Evolutionary conservation across 169 alveolate genomes (phyloP), one percentile per base, ranked within the genome.

Genomic region (Babesia bigemina): DNA sequence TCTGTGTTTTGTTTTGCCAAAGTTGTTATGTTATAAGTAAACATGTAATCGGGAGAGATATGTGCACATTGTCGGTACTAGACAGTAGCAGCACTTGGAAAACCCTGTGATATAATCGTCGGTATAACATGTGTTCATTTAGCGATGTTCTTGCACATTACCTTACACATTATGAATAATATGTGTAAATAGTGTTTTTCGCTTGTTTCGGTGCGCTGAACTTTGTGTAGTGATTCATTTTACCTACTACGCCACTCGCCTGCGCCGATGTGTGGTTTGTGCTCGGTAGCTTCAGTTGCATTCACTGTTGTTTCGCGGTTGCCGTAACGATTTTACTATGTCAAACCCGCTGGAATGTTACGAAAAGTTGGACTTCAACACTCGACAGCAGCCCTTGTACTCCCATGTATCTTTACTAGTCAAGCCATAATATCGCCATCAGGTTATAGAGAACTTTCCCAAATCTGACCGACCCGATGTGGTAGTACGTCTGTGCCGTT

Each of bases 401-500:
- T 84, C 88, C 28, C 94, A 90, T 53, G 94, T 90, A 75, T n/a
- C 47, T 74, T 14, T 9, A 21, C 26, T 21, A 9, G 33, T 13
- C 55, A 28, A 29, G 29, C 26, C 13, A 13, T 47, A 28, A 9
- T 36, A 52, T 26, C 36, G 13, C 11, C 16, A 29, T n/a, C 63
- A 78, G 85, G 58, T 60, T 19, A 59, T 78, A 13, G 74, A 57
- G 59, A 55, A 76, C 56, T 73, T 70, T 63, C 86, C 90, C 28
- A 91, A 93, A 24, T 72, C 86, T 16, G 72, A 74, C 55, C 78
- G 63, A 44, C 84, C 86, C 17, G 95, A 92, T 36, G 75, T 78
- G 52, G 48, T 52, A 42, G 74, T 90, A n/a, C 76, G 91, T 39
- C 61, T 92, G 57, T 92, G 96, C 67, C 90, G 96, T n/a, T 92